Conservation (phyloP, 2,329 filamentous ascomycete species). For the Fonsecaea nubica region DNA sequence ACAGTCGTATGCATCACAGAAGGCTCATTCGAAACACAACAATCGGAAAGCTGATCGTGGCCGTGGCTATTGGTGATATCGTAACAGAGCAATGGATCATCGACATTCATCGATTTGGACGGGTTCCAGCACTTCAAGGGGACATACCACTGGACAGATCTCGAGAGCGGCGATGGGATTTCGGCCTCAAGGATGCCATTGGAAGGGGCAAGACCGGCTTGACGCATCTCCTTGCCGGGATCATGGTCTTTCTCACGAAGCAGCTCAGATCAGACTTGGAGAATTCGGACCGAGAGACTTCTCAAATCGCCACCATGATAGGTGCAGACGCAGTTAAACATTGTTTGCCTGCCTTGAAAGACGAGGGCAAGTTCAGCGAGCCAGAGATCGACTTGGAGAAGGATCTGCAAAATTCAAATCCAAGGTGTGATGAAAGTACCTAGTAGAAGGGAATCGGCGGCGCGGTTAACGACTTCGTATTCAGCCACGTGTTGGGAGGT, state of each 20-base stretch:
- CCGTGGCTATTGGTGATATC: slow-evolving; percentile 52
- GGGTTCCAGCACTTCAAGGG: slow-evolving; percentile 45
- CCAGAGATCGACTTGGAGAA: slow-evolving; percentile 44
- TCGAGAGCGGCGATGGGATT: slow-evolving; percentile 50
- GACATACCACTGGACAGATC: slow-evolving; percentile 46
- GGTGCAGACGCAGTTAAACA: slow-evolving; percentile 31
- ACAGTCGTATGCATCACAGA: slow-evolving; percentile 47
- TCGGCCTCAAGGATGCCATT: slow-evolving; percentile 45
- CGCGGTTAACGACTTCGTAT: background rate
- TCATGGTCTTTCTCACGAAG: slow-evolving; percentile 49
- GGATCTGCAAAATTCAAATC: slow-evolving; percentile 34
- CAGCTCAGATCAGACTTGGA: slow-evolving; percentile 46
- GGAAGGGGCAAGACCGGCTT: slow-evolving; percentile 38
- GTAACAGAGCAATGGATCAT: slow-evolving; percentile 57
- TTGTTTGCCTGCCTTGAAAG: slow-evolving; percentile 26
- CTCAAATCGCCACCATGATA: slow-evolving; percentile 27
- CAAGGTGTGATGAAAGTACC: background rate
- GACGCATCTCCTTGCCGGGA: slow-evolving; percentile 39
- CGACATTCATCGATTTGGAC: slow-evolving; percentile 46
- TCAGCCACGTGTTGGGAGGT: background rate
- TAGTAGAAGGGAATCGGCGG: background rate
- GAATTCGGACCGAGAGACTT: slow-evolving; percentile 29
- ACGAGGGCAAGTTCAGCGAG: slow-evolving; percentile 31
- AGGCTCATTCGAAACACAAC: slow-evolving; percentile 46
- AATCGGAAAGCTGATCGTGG: slow-evolving; percentile 55